These are phyloP conservation scores for Ganoderma leucocontextum DNA, from an alignment of 1,284 basidiomycete species.

Conservation along the genomic window DNA sequence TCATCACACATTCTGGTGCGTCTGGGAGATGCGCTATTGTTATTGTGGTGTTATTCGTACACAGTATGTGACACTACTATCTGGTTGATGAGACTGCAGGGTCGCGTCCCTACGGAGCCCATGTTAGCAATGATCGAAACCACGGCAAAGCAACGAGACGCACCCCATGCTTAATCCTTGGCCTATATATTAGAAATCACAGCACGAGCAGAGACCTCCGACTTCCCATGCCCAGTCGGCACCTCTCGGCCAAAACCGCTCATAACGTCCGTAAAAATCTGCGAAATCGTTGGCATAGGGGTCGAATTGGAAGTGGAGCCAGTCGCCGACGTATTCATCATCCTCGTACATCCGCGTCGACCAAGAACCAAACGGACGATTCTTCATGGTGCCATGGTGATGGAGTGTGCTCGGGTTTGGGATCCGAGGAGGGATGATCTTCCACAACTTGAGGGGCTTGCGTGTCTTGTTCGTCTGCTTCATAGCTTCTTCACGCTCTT, in stretches of 20 bases:
- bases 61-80: too few species aligned
- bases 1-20: too few species aligned
- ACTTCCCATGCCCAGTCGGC: constrained; percentile 16
- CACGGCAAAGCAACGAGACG: neutral
- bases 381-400: constrained; percentile 5
- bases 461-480: neutral
- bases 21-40: too few species aligned
- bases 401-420: neutral
- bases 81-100: too few species aligned
- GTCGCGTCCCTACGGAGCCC: neutral
- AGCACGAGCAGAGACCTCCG: constrained; percentile 1
- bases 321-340: constrained; percentile 11
- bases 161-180: neutral
- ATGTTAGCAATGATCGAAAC: neutral
- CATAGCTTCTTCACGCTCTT: neutral
- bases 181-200: neutral
- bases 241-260: constrained; percentile 13
- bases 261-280: neutral
- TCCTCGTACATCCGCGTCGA: constrained; percentile 13
- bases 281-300: constrained; percentile 5
- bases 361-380: constrained; percentile 15
- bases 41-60: too few species aligned
- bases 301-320: constrained; percentile 19
- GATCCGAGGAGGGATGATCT: neutral
- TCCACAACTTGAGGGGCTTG: neutral